Evolutionary conservation across 768 basidiomycete species (phyloP).

Genomic region (Hygrocybe coccinea): DNA sequence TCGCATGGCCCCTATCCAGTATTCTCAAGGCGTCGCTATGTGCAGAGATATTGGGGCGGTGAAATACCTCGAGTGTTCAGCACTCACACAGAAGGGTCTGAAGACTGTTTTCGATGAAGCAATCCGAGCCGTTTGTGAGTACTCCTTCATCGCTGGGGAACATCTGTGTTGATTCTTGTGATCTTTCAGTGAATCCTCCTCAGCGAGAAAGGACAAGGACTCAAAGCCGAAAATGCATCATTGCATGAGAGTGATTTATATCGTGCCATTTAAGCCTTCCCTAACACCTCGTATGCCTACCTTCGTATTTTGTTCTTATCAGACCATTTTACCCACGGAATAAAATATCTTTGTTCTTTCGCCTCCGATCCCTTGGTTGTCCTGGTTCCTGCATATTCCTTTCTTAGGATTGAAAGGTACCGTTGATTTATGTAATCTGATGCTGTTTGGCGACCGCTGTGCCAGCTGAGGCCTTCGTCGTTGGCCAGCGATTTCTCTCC

Average conservation of each 20-base stretch:
- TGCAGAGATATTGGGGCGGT: conserved; percentile 92
- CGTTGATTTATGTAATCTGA: not conserved
- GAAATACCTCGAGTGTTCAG: conserved; percentile 94
- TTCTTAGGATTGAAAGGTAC: not conserved
- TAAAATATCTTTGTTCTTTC: not conserved
- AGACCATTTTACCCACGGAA: not conserved
- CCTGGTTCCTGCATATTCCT: not conserved
- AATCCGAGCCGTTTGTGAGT: conserved; percentile 91
- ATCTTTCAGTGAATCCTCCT: conserved; percentile 65
- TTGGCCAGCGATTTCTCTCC: not conserved
- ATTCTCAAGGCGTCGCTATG: conserved; percentile 86
- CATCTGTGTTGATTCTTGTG: conserved; percentile 2
- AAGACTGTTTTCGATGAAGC: conserved; percentile 99
- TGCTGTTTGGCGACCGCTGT: not conserved
- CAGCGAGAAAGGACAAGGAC: conserved; percentile 53
- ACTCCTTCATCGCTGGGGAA: not conserved
- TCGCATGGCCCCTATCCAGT: conserved; percentile 92
- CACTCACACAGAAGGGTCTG: conserved; percentile 94
- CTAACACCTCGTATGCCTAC: conserved; percentile 58
- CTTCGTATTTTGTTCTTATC: conserved; percentile 13
- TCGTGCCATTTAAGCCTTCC: conserved; percentile 65
- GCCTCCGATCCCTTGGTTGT: not conserved
- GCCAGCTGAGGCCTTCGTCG: not conserved
- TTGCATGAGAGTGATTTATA: conserved; percentile 56
- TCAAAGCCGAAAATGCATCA: conserved; percentile 55